phyloP scores from a whole-genome alignment of 768 basidiomycete species.

The Boletus vermiculosoides region DNA sequence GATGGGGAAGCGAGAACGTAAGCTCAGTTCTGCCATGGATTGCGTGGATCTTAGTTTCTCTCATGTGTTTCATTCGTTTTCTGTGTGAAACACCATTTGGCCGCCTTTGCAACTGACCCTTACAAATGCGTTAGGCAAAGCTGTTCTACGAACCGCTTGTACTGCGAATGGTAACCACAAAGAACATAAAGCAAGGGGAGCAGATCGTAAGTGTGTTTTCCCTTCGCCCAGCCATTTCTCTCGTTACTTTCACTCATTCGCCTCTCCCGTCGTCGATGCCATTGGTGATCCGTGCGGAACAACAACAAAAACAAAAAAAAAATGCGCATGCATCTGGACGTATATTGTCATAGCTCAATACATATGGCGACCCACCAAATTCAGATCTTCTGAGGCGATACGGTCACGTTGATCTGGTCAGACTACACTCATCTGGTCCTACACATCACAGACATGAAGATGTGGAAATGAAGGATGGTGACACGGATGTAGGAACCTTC shows the following conservation, averaged over 20 bases:
- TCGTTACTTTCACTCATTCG: background rate
- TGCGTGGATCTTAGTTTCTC: background rate
- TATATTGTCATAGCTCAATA: constrained; percentile 70
- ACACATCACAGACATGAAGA: constrained; percentile 2
- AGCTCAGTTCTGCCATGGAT: constrained; percentile 18
- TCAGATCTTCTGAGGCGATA: constrained; percentile 91
- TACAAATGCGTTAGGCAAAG: constrained; percentile 56
- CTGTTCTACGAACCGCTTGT: constrained; percentile 73
- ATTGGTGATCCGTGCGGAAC: background rate
- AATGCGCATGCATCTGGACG: background rate
- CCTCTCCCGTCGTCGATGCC: background rate
- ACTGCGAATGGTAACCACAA: constrained; percentile 81
- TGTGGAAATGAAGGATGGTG: constrained; percentile 10
- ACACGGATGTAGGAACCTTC: constrained; percentile 19
- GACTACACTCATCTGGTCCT: constrained; percentile 38
- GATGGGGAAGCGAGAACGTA: constrained; percentile 82
- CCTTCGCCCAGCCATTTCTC: background rate
- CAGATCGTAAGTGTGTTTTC: constrained; percentile 68
- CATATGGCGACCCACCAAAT: constrained; percentile 92
- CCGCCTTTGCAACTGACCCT: background rate
- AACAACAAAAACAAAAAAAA: background rate
- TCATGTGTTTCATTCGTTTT: background rate
- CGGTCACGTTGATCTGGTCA: constrained; percentile 84
- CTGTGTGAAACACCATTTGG: background rate
- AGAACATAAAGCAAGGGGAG: constrained; percentile 67